Base-by-base conservation (phyloP, 495 filamentous ascomycete genomes). In the Tuber indicum region DNA sequence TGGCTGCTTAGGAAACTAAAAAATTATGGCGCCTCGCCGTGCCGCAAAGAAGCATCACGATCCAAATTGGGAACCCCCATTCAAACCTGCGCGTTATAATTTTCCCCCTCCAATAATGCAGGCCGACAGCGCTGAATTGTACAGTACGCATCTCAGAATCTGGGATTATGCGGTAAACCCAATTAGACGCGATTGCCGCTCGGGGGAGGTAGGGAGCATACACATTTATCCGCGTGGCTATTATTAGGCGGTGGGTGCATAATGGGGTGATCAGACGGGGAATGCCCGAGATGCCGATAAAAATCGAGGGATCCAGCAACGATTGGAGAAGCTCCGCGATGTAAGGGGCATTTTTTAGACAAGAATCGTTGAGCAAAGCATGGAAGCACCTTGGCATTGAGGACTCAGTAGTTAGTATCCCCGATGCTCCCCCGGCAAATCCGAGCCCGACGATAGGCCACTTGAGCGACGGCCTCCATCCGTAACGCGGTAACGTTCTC, bases 141-240 rank as follows among this genome's bases (percentile, higher is more conserved):
- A 32, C 32, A 32, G 39, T 41, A 41, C 3, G 39, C 1, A 41
- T 41, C 39, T 41, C 3, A 41, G 39, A 41, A 41, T 41, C 39
- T 3, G 4, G 39, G 39, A 41, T 41, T 41, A 41, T 41, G 39
- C 1, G 2, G 39, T 2, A 47, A 5, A 58, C 0, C 49, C 3
- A 12, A 62, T 62, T 62, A 62, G 52, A 62, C 52, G 52, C 52
- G 52, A 32, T 62, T 62, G 52, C 52, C 52, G 52, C 52, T 32
- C 16, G 26, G 52, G 52, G 23, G n/a, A 41, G 0, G 0, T 16
- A 62, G 3, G 8, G 12, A 1, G n/a, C 52, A 32, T 16, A 32
- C n/a, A 62, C 12, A n/a, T 14, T 4, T 32, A 32, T n/a, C 21
- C 12, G 17, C 23, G 39, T 41, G 39, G 39, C 39, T 41, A 41